Base-by-base conservation (phyloP, 768 basidiomycete species). In the Cyathus striatus region DNA sequence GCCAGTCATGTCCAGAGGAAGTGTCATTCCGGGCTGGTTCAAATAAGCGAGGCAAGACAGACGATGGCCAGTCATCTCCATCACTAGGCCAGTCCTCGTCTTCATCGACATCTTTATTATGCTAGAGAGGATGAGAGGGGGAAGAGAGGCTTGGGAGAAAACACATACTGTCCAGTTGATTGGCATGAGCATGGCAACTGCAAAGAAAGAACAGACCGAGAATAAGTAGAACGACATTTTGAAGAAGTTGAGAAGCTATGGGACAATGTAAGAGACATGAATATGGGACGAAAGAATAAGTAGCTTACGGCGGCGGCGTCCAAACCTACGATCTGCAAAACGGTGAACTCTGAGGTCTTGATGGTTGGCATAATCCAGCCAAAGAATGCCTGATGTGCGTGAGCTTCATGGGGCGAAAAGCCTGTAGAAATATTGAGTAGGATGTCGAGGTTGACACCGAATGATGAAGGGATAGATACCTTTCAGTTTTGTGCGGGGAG, bases 281-380 rank as follows among this genome's bases (percentile, higher is more conserved):
- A 17, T 12, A 23, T 12, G 30, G 9, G 32, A 16, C 6, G 13
- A 44, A 22, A 30, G 7, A 9, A 21, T 2, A 22, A 23, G 7
- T 34, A 12, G 73, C 90, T 54, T 57, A 92, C 91, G 53, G 98
- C 96, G 2, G 92, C 94, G 32, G 95, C 95, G 62, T 99, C 95
- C 32, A 99, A 68, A 0, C 95, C 95, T 10, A 99, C 95, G 39
- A 96, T 95, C 62, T 97, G 93, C 2, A 99, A 72, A 3, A 99
- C 81, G 0, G 91, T 87, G 47, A 90, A 93, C 58, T 99, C 95
- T 35, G 90, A 93, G 0, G 86, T 92, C 45, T 76, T 70, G 33
- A 97, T 75, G 0, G 95, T 98, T 1, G 95, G 95, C 51, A 95
- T 64, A 41, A 99, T 88, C 95, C 96, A 99, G 20, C 92, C 92